A percentile compares a stretch with the other conserved stretches of the same genome.
phyloP scores from a whole-genome alignment of 2,329 filamentous ascomycete species.

The Pseudogymnoascus sp. region DNA sequence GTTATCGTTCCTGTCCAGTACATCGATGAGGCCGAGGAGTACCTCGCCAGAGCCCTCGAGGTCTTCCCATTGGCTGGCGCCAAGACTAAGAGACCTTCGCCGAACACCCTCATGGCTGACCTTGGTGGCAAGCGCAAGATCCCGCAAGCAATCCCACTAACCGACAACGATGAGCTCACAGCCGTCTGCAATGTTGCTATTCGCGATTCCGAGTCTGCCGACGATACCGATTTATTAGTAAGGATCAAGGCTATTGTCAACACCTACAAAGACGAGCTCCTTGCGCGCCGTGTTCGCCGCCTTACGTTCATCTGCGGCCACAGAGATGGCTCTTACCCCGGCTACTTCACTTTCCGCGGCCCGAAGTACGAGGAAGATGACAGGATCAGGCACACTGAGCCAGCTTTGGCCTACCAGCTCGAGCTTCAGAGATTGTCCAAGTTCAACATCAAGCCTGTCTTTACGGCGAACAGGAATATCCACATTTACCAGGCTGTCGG shows the following conservation, averaged over 20 bases:
- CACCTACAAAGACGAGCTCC: constrained; percentile 74
- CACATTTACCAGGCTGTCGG: constrained; percentile 97
- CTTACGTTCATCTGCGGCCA: constrained; percentile 94
- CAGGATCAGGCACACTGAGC: constrained; percentile 95
- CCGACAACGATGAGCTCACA: constrained; percentile 68
- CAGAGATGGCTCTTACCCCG: constrained; percentile 87
- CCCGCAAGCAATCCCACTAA: constrained; percentile 40
- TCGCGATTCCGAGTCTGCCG: constrained; percentile 73
- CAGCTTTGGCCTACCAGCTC: constrained; percentile 95
- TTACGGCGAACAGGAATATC: constrained; percentile 98
- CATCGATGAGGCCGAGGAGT: constrained; percentile 87
- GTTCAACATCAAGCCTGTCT: constrained; percentile 96
- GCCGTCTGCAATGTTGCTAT: constrained; percentile 90
- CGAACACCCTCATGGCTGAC: constrained; percentile 58
- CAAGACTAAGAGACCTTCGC: constrained; percentile 48
- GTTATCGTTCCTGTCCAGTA: constrained; percentile 91
- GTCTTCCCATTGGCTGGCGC: constrained; percentile 55
- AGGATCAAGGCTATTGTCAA: constrained; percentile 70
- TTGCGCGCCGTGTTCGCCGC: constrained; percentile 73
- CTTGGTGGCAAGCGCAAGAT: constrained; percentile 65
- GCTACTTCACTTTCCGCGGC: constrained; percentile 97
- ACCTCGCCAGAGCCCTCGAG: constrained; percentile 75
- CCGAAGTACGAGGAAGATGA: constrained; percentile 83
- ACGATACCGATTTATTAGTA: constrained; percentile 70
- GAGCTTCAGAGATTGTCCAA: constrained; percentile 89